A percentile compares a stretch with the other conserved stretches of the same genome.
phyloP scores from a whole-genome alignment of 306 rosid species.

The Cicer pinnatifidum region DNA sequence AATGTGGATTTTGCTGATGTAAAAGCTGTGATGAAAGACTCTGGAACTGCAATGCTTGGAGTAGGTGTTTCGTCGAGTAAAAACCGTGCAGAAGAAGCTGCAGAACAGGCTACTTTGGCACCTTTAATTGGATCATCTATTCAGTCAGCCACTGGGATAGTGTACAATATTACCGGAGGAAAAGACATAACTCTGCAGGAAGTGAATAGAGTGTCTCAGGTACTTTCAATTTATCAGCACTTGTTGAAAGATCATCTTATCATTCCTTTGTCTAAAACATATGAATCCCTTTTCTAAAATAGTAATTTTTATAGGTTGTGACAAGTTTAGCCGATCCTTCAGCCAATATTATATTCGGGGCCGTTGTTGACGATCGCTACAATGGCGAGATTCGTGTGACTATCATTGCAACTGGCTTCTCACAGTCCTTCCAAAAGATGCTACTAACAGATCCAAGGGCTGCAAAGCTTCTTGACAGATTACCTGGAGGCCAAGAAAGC shows the following conservation, averaged over 20 bases:
- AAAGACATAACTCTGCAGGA: conserved; percentile 95
- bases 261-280: conserved; percentile 12
- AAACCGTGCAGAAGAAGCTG: conserved; percentile 98
- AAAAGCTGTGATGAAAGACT: conserved; percentile 94
- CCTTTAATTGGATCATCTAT: conserved; percentile 94
- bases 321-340: conserved; percentile 98
- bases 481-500: conserved; percentile 22
- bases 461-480: conserved; percentile 61
- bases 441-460: conserved; percentile 89
- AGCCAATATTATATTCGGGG: conserved; percentile 93
- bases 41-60: conserved; percentile 99
- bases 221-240: conserved; percentile 43
- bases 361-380: conserved; percentile 88
- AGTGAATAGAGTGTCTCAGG: conserved; percentile 97
- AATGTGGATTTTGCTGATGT: conserved; percentile 99
- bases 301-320: conserved; percentile 66
- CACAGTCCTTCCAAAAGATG: conserved; percentile 89
- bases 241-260: conserved; percentile 6
- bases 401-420: conserved; percentile 90
- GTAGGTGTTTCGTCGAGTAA: conserved; percentile 95
- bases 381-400: conserved; percentile 93
- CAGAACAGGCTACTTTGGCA: conserved; percentile 95
- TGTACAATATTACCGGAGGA: conserved; percentile 95
- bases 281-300: neutral
- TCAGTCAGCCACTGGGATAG: conserved; percentile 92